Evolutionary conservation across 108 stramenopile species (phyloP), one percentile per base, ranked within the genome.

Genomic region (Fragilariopsis cylindrus): DNA sequence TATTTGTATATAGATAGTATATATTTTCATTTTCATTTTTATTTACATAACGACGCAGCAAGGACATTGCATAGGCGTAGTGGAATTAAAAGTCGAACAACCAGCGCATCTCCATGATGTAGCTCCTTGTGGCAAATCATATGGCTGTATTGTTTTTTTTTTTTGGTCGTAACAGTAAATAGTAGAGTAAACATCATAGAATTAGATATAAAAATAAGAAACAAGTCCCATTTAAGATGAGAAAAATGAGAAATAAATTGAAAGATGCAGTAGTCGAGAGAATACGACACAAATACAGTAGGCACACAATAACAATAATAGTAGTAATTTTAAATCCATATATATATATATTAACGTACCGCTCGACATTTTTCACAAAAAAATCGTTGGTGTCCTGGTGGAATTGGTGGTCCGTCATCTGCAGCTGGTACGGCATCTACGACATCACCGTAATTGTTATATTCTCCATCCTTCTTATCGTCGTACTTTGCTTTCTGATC

Each of bases 351-450:
- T 7, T 1, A 12, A 87, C 90, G 72, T 81, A 91, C 90, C 76
- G 86, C 70, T 60, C 88, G 91, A 62, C 91, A 92, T 68, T 88
- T 92, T 52, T 76, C 80, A 60, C 91, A 92, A 77, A 88, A 92
- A 69, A 92, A 92, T 69, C 91, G 70, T 12, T 75, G 68, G 70
- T 90, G 89, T 5, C 89, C 89, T 11, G 89, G 68, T 13, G 91
- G 89, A 71, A 92, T 85, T 11, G 86, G 86, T 18, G 87, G 80
- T 46, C 75, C 88, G 50, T 72, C 81, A 19, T 46, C 57, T 64
- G 30, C 54, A 40, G 73, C 65, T 42, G 76, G 85, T 62, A 74
- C 69, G 56, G 77, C 77, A 57, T 72, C 66, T 4, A 49, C 76
- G 63, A 84, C 63, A 55, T 71, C 72, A 30, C 41, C 58, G 58